Conservation (phyloP, 73 alveolate species). For the Strombidium stylifer region DNA sequence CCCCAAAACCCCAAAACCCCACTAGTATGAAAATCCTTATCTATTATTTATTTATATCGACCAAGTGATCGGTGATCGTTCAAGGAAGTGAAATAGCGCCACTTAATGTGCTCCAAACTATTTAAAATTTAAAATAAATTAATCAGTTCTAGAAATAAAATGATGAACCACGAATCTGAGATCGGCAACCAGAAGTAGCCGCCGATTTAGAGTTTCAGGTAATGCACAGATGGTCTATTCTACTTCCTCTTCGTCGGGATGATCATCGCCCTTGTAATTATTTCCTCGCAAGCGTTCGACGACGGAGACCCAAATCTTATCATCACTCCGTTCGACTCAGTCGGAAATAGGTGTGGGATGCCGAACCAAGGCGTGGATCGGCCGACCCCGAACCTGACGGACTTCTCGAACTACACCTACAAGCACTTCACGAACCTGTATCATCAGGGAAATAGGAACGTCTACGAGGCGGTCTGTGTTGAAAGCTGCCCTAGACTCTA, state of each 20-base stretch:
- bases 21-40: too few species aligned
- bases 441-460: neutral
- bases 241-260: constrained; percentile 75
- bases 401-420: constrained; percentile 24
- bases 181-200: too few species aligned
- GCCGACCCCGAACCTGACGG: constrained; percentile 32
- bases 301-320: constrained; percentile 84
- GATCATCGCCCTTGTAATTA: constrained; percentile 64
- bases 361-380: constrained; percentile 7
- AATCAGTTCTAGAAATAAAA: too few species aligned
- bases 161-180: too few species aligned
- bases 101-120: too few species aligned
- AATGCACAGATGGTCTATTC: constrained; percentile 89
- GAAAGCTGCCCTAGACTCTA: constrained; percentile 24
- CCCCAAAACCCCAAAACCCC: too few species aligned
- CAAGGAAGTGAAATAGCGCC: too few species aligned
- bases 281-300: constrained; percentile 67
- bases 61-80: too few species aligned
- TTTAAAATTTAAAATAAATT: too few species aligned
- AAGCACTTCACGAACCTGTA: neutral
- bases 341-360: constrained; percentile 63
- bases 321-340: constrained; percentile 79
- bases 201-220: too few species aligned
- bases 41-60: too few species aligned
- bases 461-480: constrained; percentile 42